Evolutionary conservation across 805 yeast species (phyloP).

Genomic region (Wickerhamomyces alni): DNA sequence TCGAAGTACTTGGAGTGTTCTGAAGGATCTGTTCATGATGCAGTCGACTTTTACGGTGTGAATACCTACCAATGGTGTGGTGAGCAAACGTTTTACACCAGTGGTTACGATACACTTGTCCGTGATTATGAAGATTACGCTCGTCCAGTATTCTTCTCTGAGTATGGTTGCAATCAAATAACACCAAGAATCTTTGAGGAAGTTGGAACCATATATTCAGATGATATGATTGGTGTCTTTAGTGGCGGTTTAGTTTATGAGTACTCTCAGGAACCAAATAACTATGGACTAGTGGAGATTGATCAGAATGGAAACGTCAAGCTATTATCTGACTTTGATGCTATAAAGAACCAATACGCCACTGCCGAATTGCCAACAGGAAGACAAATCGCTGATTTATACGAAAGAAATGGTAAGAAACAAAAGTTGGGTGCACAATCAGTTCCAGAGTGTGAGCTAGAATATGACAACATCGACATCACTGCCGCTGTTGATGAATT

Average conservation of each 20-base stretch:
- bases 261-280: conserved; percentile 69
- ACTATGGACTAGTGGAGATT: conserved; percentile 79
- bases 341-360: conserved; percentile 41
- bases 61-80: conserved; percentile 99
- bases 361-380: conserved; percentile 28
- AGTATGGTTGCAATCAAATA: conserved; percentile 86
- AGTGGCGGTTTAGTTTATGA: conserved; percentile 93
- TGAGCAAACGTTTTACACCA: conserved; percentile 68
- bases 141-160: conserved; percentile 83
- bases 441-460: conserved; percentile 30
- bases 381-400: conserved; percentile 18
- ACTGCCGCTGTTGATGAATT: conserved; percentile 34
- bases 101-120: conserved; percentile 71
- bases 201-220: conserved; percentile 60
- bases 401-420: conserved; percentile 17
- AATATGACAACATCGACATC: conserved; percentile 38
- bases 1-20: conserved; percentile 79
- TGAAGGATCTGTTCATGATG: conserved; percentile 37
- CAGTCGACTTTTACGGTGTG: conserved; percentile 86
- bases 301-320: conserved; percentile 39
- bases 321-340: conserved; percentile 51
- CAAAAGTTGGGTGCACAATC: conserved; percentile 20
- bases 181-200: conserved; percentile 78
- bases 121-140: conserved; percentile 62
- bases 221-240: conserved; percentile 67